Evolutionary conservation across 1,139 yeast species (phyloP), one percentile per base, ranked within the genome.

Genomic region (Tardiomyces depauwii): DNA sequence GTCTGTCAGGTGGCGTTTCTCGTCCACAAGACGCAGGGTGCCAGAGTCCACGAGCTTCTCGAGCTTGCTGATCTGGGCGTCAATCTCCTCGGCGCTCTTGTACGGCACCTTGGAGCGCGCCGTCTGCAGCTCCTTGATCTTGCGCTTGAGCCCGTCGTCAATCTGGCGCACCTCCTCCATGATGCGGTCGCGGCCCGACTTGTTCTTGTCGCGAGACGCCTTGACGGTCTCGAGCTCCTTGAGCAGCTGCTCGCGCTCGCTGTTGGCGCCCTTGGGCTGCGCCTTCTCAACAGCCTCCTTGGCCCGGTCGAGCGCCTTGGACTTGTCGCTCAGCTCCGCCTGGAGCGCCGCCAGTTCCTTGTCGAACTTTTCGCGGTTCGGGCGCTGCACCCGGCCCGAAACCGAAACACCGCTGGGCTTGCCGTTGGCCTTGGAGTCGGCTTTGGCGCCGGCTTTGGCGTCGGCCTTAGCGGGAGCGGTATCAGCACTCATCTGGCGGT

Each of bases 11-110:
- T 73, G 70, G 64, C 81, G 77, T 72, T 88, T 83, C 74, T 93
- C 99, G 53, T 91, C 96, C 46, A 89, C 97, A 61, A 93, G 78
- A 60, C 87, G 79, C 65, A 93, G 73, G 46, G 74, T 71, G 51
- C 98, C 98, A 45, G 85, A 70, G 51, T 85, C 88, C 53, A 91
- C 82, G 55, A 76, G 73, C 43, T 73, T 74, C 64, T 91, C 96
- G 59, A 88, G 77, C 61, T 74, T 71, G 54, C 68, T 66, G 64
- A 89, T 77, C 67, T 82, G 78, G 50, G 73, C 71, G 60, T 88
- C 95, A 57, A 89, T 83, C 55, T 89, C 97, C 43, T 75, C 86
- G 53, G 76, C 79, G 45, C 76, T 70, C 68, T 83, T 84, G 74
- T 77, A 89, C 65, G 76, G 77, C 50, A 64, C 57, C 68, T 83